Base-by-base conservation (phyloP, 768 basidiomycete genomes). In the Xerocomus spinulosus region DNA sequence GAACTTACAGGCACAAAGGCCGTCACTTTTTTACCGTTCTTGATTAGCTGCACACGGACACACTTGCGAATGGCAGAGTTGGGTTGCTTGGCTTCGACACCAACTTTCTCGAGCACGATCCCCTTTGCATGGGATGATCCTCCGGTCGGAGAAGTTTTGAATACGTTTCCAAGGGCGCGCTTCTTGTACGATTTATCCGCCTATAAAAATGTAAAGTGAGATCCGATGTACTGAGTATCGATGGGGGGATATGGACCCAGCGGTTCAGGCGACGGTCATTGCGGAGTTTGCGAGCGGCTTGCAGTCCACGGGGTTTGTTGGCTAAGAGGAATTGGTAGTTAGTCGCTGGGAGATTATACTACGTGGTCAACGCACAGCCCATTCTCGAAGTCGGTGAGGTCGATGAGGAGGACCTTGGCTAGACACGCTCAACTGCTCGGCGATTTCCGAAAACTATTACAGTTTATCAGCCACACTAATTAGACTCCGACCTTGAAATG, bases 31-130 rank as follows among this genome's bases (percentile, higher is more conserved):
- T 99, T 99, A 58, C 96, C 96, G 77, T 99, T 99, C 83, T 99
- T 99, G 73, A 99, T 98, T 60, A 99, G 80, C 67, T 99, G 96
- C 54, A 99, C 96, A 77, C 96, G 92, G 59, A 99, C 96, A 78
- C 96, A 99, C 73, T 99, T 99, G 73, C 96, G 93, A 73, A 99
- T 98, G 70, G 96, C 96, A 68, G 96, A 99, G 82, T 99, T 99
- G 75, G 96, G 96, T 73, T 99, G 96, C 76, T 99, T 99, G 69
- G 96, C 95, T 78, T 99, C 96, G 56, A 99, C 95, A 68, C 96
- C 96, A 65, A 99, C 93, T 79, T 99, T 99, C 77, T 99, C 96
- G 52, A 99, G 85, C 51, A 99, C 96, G 67, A 99, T 99, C 58
- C 96, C 96, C 79, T 99, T 99, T 59, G 96, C 96, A 73, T 99